These are phyloP conservation scores for Pichia pseudocactophila DNA, from an alignment of 805 yeast species.

Conservation along the genomic window DNA sequence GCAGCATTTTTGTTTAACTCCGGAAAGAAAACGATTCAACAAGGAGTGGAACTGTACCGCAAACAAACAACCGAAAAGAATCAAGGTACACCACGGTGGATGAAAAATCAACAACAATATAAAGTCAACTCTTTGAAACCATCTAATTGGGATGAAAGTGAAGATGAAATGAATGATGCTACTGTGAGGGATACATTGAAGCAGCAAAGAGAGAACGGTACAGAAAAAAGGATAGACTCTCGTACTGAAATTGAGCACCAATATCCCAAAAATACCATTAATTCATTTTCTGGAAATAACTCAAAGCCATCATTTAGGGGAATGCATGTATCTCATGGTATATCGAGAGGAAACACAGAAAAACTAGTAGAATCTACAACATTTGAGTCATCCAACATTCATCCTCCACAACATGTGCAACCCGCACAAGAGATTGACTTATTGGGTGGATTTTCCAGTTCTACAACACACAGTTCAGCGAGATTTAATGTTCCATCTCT, in stretches of 20 bases:
- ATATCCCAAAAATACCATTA: background rate
- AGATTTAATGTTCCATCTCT: conserved; percentile 15
- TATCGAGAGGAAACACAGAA: no score
- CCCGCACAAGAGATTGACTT: background rate
- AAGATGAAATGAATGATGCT: conserved; percentile 29
- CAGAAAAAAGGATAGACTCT: background rate
- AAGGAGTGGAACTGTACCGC: conserved; percentile 53
- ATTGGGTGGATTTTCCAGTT: background rate
- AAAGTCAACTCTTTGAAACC: conserved; percentile 30
- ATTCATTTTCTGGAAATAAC: no score
- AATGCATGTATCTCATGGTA: no score
- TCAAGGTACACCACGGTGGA: conserved; percentile 59
- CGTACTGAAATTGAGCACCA: background rate
- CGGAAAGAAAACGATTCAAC: conserved; percentile 51
- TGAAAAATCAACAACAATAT: conserved; percentile 48
- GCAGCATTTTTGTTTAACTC: conserved; percentile 52
- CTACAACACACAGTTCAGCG: background rate
- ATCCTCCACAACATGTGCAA: background rate
- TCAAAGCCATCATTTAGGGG: no score
- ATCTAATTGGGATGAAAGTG: conserved; percentile 37
- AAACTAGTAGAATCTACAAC: conserved; percentile 1
- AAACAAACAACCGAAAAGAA: conserved; percentile 24
- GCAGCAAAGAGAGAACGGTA: conserved; percentile 15
- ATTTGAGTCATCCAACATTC: background rate
- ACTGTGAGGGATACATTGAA: conserved; percentile 27